These are phyloP conservation scores for Dendrostoma leiphaemia DNA, from an alignment of 2,329 filamentous ascomycete species.

Conservation along the genomic window DNA sequence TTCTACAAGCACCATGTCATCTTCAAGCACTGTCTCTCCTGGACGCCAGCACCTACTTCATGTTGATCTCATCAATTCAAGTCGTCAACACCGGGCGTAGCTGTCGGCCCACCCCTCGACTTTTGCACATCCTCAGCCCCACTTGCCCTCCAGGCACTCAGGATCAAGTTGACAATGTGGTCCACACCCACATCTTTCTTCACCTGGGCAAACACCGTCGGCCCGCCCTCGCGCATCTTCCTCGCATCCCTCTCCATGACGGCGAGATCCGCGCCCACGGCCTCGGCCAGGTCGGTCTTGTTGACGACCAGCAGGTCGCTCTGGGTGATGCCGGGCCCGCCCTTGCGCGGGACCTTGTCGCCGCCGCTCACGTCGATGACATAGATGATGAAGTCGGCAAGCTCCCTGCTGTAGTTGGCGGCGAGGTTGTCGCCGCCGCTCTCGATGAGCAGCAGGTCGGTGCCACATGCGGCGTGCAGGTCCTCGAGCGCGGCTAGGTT, in stretches of 20 bases:
- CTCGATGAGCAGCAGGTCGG: conserved; percentile 90
- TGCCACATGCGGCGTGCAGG: conserved; percentile 74
- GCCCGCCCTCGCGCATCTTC: conserved; percentile 93
- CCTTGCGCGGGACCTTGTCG: conserved; percentile 95
- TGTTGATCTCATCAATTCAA: conserved; percentile 1
- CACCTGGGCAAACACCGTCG: conserved; percentile 95
- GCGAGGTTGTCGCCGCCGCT: conserved; percentile 95
- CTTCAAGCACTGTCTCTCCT: background rate
- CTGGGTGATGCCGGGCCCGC: conserved; percentile 94
- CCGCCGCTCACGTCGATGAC: conserved; percentile 96
- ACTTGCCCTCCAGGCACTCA: conserved; percentile 90
- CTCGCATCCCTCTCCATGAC: conserved; percentile 95
- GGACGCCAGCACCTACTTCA: background rate
- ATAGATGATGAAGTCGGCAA: conserved; percentile 98
- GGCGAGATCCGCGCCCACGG: conserved; percentile 82
- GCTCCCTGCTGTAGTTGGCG: conserved; percentile 91
- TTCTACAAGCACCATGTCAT: background rate
- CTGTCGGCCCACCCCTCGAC: conserved; percentile 53
- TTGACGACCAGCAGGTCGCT: conserved; percentile 92
- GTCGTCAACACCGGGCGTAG: conserved; percentile 54
- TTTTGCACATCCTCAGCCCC: conserved; percentile 67
- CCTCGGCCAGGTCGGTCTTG: conserved; percentile 91
- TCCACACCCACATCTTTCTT: conserved; percentile 85
- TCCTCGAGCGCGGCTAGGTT: conserved; percentile 93
- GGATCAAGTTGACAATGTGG: conserved; percentile 82